Conservation (phyloP, 352 stramenopile genomes). For the Pythium rhizo-oryzae region DNA sequence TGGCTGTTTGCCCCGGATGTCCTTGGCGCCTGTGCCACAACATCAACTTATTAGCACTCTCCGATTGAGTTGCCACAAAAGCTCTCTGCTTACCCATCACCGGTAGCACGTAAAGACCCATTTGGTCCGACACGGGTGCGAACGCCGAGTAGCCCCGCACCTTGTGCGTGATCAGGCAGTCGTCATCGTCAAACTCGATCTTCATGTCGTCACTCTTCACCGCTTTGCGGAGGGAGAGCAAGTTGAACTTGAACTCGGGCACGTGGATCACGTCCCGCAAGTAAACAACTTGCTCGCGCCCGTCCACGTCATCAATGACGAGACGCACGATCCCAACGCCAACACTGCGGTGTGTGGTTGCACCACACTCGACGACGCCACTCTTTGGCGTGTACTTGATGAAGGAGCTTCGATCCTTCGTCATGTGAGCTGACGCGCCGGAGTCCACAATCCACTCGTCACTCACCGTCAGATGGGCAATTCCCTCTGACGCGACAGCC, state of each 20-base stretch:
- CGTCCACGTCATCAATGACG: not conserved
- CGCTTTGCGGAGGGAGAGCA: slow-evolving; percentile 15
- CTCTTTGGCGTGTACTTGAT: not conserved
- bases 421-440: slow-evolving; percentile 8
- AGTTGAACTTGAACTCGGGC: slow-evolving; percentile 14
- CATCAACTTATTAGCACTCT: slow-evolving; percentile 19
- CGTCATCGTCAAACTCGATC: slow-evolving; percentile 13
- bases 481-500: not conserved
- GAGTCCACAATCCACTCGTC: slow-evolving; percentile 16
- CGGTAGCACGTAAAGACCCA: slow-evolving; percentile 21
- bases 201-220: slow-evolving; percentile 1
- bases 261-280: slow-evolving; percentile 13
- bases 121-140: slow-evolving; percentile 12
- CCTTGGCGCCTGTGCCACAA: slow-evolving; percentile 19
- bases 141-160: slow-evolving; percentile 5
- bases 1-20: slow-evolving; percentile 16
- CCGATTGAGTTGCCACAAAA: slow-evolving; percentile 13
- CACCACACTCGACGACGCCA: slow-evolving; percentile 10
- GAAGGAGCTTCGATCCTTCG: not conserved
- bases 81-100: slow-evolving; percentile 15
- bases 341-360: slow-evolving; percentile 2
- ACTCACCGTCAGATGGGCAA: not conserved
- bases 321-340: slow-evolving; percentile 8
- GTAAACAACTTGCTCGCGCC: not conserved
- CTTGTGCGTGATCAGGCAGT: slow-evolving; percentile 24